phyloP scores from a whole-genome alignment of 1,139 yeast genomes.

The Yamadazyma triangularis region DNA sequence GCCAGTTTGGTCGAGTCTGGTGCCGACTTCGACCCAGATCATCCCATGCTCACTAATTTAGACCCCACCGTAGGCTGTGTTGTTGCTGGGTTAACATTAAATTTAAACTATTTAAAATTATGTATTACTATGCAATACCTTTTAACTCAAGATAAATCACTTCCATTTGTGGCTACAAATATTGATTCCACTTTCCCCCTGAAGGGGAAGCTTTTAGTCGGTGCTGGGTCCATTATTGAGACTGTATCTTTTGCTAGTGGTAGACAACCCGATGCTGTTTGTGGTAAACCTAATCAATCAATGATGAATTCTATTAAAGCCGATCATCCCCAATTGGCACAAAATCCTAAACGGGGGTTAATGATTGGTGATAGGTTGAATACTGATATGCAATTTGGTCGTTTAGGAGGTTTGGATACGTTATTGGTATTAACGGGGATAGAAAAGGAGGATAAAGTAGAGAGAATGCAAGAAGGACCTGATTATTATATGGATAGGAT shows the following conservation, averaged over 20 bases:
- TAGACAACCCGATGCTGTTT: slow-evolving; percentile 58
- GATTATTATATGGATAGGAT: slow-evolving; percentile 60
- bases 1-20: slow-evolving; percentile 25
- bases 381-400: slow-evolving; percentile 92
- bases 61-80: slow-evolving; percentile 84
- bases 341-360: slow-evolving; percentile 62
- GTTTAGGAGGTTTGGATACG: slow-evolving; percentile 78
- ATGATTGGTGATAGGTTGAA: slow-evolving; percentile 96
- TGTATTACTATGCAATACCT: slow-evolving; percentile 82
- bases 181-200: slow-evolving; percentile 93
- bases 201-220: slow-evolving; percentile 80
- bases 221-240: slow-evolving; percentile 91
- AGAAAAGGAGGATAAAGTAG: slow-evolving; percentile 63
- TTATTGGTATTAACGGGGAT: slow-evolving; percentile 87
- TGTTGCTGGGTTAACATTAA: slow-evolving; percentile 77
- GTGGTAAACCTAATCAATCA: slow-evolving; percentile 88
- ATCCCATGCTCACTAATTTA: slow-evolving; percentile 34
- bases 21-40: slow-evolving; percentile 29
- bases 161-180: slow-evolving; percentile 89
- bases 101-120: slow-evolving; percentile 74
- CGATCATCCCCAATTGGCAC: slow-evolving; percentile 42
- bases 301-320: slow-evolving; percentile 91
- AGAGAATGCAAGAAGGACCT: slow-evolving; percentile 49
- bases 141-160: slow-evolving; percentile 49
- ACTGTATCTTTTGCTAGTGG: slow-evolving; percentile 75